A percentile compares a stretch with the other conserved stretches of the same genome.
These are phyloP conservation scores for Nitzschia sp. DNA, from an alignment of 108 stramenopile genomes.

Conservation along the genomic window DNA sequence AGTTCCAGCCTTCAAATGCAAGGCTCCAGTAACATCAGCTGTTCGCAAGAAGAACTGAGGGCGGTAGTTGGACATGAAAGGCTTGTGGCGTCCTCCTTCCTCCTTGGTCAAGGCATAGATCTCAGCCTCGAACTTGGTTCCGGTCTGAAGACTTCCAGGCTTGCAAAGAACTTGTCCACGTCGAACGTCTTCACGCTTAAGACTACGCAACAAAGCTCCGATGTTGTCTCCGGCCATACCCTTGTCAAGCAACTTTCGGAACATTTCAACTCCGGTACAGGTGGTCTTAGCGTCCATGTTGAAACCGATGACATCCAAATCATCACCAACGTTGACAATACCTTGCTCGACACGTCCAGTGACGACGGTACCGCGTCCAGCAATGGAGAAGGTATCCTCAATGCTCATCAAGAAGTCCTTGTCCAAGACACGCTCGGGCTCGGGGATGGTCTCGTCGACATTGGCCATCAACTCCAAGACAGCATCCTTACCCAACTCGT, in stretches of 20 bases:
- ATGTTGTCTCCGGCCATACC: slow-evolving; percentile 99
- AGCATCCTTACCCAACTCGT: slow-evolving; percentile 76
- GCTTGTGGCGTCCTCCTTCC: slow-evolving; percentile 99
- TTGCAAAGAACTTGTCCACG: slow-evolving; percentile 95
- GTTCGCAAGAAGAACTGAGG: slow-evolving; percentile 99
- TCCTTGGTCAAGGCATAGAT: slow-evolving; percentile 95
- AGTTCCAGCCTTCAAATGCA: slow-evolving; percentile 84
- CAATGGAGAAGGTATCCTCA: slow-evolving; percentile 99
- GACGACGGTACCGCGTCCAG: slow-evolving; percentile 98
- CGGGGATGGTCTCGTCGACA: slow-evolving; percentile 92
- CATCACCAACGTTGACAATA: slow-evolving; percentile 93
- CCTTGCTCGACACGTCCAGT: slow-evolving; percentile 98
- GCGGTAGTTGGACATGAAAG: slow-evolving; percentile 97
- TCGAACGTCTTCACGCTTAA: slow-evolving; percentile 95
- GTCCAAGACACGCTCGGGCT: slow-evolving; percentile 90
- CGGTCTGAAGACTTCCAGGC: slow-evolving; percentile 80
- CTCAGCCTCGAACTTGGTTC: slow-evolving; percentile 94
- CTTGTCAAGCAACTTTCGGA: slow-evolving; percentile 94
- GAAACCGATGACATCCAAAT: slow-evolving; percentile 90
- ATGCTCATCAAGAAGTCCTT: slow-evolving; percentile 99
- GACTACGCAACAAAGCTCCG: slow-evolving; percentile 92
- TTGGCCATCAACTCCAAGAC: slow-evolving; percentile 95
- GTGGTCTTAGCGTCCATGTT: slow-evolving; percentile 80
- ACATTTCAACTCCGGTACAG: slow-evolving; percentile 99
- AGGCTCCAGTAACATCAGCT: slow-evolving; percentile 94